These are phyloP conservation scores for Marvania coccoides DNA, from an alignment of 139 green algal species.

Conservation along the genomic window DNA sequence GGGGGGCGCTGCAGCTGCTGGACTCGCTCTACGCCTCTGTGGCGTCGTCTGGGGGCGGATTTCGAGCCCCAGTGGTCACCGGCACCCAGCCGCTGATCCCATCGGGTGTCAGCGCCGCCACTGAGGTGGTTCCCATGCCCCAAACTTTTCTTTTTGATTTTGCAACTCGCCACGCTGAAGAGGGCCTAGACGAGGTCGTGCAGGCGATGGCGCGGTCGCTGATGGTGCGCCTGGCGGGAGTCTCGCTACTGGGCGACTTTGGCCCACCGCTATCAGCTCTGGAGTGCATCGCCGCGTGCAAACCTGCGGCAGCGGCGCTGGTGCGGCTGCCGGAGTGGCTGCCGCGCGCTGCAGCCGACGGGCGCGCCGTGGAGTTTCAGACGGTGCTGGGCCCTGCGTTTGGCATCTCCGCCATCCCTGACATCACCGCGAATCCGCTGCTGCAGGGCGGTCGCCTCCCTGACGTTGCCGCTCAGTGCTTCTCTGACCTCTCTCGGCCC, in stretches of 20 bases:
- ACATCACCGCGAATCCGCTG: slow-evolving; percentile 12
- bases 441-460: slow-evolving; percentile 15
- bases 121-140: slow-evolving; percentile 42
- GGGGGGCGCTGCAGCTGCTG: slow-evolving; percentile 63
- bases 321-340: slow-evolving; percentile 36
- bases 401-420: slow-evolving; percentile 42
- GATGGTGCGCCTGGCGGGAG: slow-evolving; percentile 22
- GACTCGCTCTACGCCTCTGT: slow-evolving; percentile 31
- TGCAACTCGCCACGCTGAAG: slow-evolving; percentile 48
- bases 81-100: neutral
- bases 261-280: slow-evolving; percentile 39
- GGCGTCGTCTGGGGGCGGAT: neutral
- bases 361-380: slow-evolving; percentile 20
- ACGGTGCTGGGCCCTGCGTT: slow-evolving; percentile 75
- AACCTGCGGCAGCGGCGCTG: slow-evolving; percentile 43
- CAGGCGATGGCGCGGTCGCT: slow-evolving; percentile 32
- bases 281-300: slow-evolving; percentile 37
- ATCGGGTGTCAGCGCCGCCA: neutral
- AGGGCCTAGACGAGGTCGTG: slow-evolving; percentile 60
- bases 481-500: slow-evolving; percentile 9
- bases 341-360: slow-evolving; percentile 16
- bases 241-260: slow-evolving; percentile 66
- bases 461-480: slow-evolving; percentile 40
- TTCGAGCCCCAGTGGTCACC: neutral
- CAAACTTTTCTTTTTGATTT: slow-evolving; percentile 76